Percentiles rank a stretch among this genome's conserved stretches.
Evolutionary conservation across 73 alveolate species (phyloP).

Genomic region (Stentor roeselii): DNA sequence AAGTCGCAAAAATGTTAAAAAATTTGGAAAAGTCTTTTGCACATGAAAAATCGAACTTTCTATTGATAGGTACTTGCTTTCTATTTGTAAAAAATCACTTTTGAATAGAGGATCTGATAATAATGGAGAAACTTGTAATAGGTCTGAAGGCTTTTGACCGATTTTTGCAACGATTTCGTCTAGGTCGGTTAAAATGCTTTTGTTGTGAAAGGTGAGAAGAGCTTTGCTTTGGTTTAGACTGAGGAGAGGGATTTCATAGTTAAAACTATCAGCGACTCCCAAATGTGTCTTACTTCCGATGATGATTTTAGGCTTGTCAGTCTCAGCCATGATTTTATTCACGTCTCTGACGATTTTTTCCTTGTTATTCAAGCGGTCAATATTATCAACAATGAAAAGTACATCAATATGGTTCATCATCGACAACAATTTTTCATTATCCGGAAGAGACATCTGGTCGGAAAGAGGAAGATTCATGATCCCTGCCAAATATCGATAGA

Average conservation of each 20-base stretch:
- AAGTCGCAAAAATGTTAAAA: not conserved
- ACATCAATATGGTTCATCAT: not conserved
- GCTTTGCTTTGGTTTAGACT: not conserved
- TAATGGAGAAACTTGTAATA: not conserved
- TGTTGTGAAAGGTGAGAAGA: not conserved
- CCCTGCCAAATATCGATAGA: conserved; percentile 6
- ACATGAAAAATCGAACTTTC: not conserved
- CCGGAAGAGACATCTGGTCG: not conserved
- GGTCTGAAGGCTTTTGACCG: not conserved
- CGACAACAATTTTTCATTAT: not conserved
- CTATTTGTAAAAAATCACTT: not conserved
- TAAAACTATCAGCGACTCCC: not conserved
- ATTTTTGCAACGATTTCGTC: not conserved
- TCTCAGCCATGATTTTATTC: too few species aligned
- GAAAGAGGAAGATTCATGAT: not conserved
- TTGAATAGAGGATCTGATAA: not conserved
- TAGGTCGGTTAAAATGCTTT: not conserved
- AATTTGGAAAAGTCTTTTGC: not conserved
- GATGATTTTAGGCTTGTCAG: not conserved
- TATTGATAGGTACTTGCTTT: too few species aligned
- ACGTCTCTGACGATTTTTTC: not conserved
- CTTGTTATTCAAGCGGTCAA: not conserved
- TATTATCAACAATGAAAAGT: conserved; percentile 19
- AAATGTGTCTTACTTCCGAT: not conserved
- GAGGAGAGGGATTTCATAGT: not conserved